Percentiles rank a stretch among this genome's conserved stretches.
Evolutionary conservation across 108 stramenopile species (phyloP).

Genomic region (Fistulifera pelliculosa): DNA sequence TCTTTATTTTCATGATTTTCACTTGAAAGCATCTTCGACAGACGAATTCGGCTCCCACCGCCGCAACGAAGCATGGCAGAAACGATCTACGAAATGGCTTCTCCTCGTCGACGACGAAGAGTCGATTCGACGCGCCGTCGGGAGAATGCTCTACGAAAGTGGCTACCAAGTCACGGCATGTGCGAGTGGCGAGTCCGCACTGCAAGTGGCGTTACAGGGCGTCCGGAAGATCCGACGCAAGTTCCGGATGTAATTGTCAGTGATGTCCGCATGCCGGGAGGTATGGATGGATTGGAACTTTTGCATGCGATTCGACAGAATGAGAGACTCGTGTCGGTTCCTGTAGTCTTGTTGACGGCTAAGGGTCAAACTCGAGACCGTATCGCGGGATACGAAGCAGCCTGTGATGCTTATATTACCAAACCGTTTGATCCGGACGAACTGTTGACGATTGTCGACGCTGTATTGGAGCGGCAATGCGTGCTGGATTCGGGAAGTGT

Average conservation of each 20-base stretch:
- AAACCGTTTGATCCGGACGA: constrained; percentile 88
- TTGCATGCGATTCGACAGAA: constrained; percentile 37
- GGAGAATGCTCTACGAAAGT: constrained; percentile 53
- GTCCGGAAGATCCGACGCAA: neutral
- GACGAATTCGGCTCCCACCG: neutral
- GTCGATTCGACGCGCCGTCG: constrained; percentile 64
- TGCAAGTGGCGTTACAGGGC: constrained; percentile 25
- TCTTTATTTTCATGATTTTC: too few relatives aligned
- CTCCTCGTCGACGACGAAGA: constrained; percentile 82
- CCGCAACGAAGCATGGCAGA: neutral
- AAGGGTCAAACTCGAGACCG: constrained; percentile 76
- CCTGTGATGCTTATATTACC: constrained; percentile 73
- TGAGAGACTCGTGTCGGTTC: constrained; percentile 24
- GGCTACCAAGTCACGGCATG: constrained; percentile 69
- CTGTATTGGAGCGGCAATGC: constrained; percentile 24
- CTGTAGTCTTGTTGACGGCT: constrained; percentile 78
- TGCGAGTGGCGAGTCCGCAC: constrained; percentile 49
- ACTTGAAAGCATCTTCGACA: too few relatives aligned
- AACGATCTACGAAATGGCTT: constrained; percentile 48
- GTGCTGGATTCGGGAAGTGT: neutral
- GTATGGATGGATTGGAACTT: constrained; percentile 69
- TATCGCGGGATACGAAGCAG: constrained; percentile 68
- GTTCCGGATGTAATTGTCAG: constrained; percentile 65
- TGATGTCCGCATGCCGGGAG: constrained; percentile 84
- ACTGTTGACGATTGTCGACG: constrained; percentile 72